Conservation (phyloP, 345 rosid species). For the Punica granatum region DNA sequence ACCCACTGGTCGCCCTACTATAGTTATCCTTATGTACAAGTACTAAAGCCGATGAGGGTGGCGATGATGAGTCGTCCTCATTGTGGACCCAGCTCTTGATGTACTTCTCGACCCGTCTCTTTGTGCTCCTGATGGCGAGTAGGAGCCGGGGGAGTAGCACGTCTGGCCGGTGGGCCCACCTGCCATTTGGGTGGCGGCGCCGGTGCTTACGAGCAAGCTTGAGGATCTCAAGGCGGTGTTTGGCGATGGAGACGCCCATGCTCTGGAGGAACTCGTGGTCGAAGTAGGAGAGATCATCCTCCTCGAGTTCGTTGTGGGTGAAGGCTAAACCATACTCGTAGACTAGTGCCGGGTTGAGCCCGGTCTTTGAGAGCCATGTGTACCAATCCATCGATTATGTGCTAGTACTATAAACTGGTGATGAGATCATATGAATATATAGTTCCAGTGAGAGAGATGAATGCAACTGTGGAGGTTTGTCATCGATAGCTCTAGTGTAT, state of each 20-base stretch:
- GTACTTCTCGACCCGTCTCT: constrained; percentile 36
- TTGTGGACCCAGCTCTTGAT: constrained; percentile 36
- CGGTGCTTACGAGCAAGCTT: constrained; percentile 54
- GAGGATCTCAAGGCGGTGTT: constrained; percentile 86
- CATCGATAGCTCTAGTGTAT: too few species aligned
- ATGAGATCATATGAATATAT: too few species aligned
- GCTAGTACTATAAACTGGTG: too few species aligned
- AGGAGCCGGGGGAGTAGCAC: constrained; percentile 38
- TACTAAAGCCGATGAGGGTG: constrained; percentile 31
- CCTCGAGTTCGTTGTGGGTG: constrained; percentile 74
- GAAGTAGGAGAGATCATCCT: constrained; percentile 64
- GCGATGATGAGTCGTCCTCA: constrained; percentile 26
- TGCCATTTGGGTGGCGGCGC: constrained; percentile 16
- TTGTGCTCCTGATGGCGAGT: constrained; percentile 50
- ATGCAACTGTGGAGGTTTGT: too few species aligned
- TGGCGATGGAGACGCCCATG: constrained; percentile 94
- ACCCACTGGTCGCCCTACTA: constrained; percentile 28
- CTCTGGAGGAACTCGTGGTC: constrained; percentile 95
- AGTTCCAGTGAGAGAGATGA: too few species aligned
- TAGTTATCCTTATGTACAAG: constrained; percentile 9
- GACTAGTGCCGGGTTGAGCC: constrained; percentile 63
- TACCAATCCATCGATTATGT: constrained; percentile 69
- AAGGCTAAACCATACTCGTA: constrained; percentile 78
- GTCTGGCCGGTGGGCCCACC: constrained; percentile 7
- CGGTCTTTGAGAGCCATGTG: constrained; percentile 83